These are phyloP conservation scores for Penicillium canescens DNA, from an alignment of 495 filamentous ascomycete species.

Conservation along the genomic window DNA sequence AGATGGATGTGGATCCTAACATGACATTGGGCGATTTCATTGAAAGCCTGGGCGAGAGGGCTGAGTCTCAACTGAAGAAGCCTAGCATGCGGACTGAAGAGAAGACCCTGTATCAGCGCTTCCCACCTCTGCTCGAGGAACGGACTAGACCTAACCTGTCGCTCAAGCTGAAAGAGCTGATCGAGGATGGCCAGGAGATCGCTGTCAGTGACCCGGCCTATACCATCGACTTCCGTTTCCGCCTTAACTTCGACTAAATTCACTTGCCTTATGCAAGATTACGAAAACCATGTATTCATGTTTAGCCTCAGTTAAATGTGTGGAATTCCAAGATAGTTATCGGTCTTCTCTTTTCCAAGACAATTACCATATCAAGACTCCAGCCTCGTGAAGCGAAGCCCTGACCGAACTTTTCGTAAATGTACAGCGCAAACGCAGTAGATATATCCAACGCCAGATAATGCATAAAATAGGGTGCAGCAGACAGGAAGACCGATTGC, in stretches of 20 bases:
- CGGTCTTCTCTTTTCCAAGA: constrained; percentile 9
- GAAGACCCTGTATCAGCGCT: constrained; percentile 86
- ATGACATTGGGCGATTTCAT: constrained; percentile 83
- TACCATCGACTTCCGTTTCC: constrained; percentile 69
- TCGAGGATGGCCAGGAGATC: constrained; percentile 69
- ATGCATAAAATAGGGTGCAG: constrained; percentile 41
- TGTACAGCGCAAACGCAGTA: constrained; percentile 40
- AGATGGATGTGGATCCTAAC: constrained; percentile 66
- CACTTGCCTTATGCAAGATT: neutral
- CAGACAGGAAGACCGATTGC: constrained; percentile 10
- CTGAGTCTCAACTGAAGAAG: constrained; percentile 87
- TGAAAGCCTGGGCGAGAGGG: constrained; percentile 75
- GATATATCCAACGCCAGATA: constrained; percentile 44
- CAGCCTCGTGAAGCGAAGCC: constrained; percentile 37
- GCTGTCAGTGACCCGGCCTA: constrained; percentile 84
- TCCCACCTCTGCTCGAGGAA: constrained; percentile 75
- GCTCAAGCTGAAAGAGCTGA: constrained; percentile 68
- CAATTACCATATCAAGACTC: constrained; percentile 35
- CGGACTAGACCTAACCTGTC: constrained; percentile 78
- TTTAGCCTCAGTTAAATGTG: constrained; percentile 23
- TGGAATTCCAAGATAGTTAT: constrained; percentile 21
- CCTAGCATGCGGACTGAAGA: constrained; percentile 80
- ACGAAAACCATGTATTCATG: constrained; percentile 11
- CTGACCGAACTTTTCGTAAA: constrained; percentile 43
- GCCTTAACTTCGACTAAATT: constrained; percentile 46